Percentiles rank a stretch among this genome's conserved stretches.
phyloP scores from a whole-genome alignment of 106 monocot genomes.

The Phalaenopsis aphrodite region DNA sequence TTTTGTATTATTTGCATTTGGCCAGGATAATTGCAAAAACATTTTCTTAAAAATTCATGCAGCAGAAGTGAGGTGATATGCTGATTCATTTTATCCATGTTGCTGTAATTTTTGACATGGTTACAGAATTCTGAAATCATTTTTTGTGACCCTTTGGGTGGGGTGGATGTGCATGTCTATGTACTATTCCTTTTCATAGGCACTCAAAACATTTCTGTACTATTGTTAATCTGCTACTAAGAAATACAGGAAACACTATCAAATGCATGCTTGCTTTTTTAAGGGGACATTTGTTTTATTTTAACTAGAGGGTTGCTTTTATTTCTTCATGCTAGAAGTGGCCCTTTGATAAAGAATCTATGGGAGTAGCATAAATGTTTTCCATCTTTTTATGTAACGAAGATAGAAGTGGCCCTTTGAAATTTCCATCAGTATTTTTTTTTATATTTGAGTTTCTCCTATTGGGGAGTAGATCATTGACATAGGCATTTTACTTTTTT shows the following conservation, averaged over 20 bases:
- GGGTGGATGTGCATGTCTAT: not conserved
- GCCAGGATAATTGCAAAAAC: not conserved
- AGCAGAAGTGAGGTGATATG: not conserved
- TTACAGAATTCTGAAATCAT: not conserved
- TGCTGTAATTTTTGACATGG: not conserved
- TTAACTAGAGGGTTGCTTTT: not conserved
- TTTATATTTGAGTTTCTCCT: not conserved
- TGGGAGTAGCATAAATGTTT: not conserved
- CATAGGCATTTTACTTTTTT: not conserved
- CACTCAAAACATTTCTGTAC: not conserved
- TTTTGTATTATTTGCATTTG: not conserved
- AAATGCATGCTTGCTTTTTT: not conserved
- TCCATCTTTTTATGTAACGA: not conserved
- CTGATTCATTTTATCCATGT: not conserved
- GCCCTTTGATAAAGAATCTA: no score
- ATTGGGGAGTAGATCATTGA: not conserved
- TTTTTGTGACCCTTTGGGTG: not conserved
- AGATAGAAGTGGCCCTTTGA: not conserved
- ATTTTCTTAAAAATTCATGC: not conserved
- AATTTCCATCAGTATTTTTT: not conserved
- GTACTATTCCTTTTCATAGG: not conserved
- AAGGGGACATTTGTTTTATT: not conserved
- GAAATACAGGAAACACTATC: not conserved
- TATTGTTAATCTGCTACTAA: not conserved
- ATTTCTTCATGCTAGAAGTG: not conserved